phyloP scores from a whole-genome alignment of 2,329 filamentous ascomycete genomes.

The Elsinoe perseae region DNA sequence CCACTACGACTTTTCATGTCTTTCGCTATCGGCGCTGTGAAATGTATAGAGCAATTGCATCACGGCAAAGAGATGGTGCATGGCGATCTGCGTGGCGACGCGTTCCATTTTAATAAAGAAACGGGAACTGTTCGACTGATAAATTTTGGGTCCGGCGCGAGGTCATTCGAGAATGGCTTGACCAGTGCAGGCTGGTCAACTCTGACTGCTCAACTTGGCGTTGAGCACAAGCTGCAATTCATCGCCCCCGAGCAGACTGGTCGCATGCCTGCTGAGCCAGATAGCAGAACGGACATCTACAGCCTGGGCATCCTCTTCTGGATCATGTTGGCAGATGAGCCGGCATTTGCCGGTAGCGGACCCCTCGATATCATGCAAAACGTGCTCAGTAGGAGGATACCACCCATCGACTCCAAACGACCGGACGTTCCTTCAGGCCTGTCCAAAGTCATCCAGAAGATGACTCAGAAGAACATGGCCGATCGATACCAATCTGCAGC shows the following conservation, averaged over 20 bases:
- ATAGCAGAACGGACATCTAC: slow-evolving; percentile 88
- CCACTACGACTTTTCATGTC: slow-evolving; percentile 72
- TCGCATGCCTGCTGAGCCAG: slow-evolving; percentile 83
- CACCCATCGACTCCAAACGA: slow-evolving; percentile 66
- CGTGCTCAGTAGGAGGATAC: slow-evolving; percentile 71
- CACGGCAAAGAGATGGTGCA: slow-evolving; percentile 80
- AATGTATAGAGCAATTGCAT: slow-evolving; percentile 85
- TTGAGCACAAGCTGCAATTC: slow-evolving; percentile 81
- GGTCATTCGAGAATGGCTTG: slow-evolving; percentile 85
- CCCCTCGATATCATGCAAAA: slow-evolving; percentile 88
- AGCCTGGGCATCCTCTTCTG: slow-evolving; percentile 84
- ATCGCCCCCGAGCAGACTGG: slow-evolving; percentile 95
- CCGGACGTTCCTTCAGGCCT: slow-evolving; percentile 79
- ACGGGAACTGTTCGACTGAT: slow-evolving; percentile 67
- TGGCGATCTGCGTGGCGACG: slow-evolving; percentile 82
- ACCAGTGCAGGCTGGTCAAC: slow-evolving; percentile 77
- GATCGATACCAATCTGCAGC: slow-evolving; percentile 87
- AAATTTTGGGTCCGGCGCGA: slow-evolving; percentile 77
- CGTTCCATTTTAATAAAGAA: slow-evolving; percentile 75
- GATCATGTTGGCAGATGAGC: slow-evolving; percentile 70
- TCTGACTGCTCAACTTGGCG: slow-evolving; percentile 73
- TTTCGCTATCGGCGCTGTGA: slow-evolving; percentile 80
- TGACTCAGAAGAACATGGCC: slow-evolving; percentile 78
- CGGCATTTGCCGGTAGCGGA: slow-evolving; percentile 69
- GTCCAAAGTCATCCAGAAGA: slow-evolving; percentile 77